Percentiles rank a stretch among this genome's conserved stretches.
phyloP scores from a whole-genome alignment of 148 eudicot species.

The Oxyria digyna region DNA sequence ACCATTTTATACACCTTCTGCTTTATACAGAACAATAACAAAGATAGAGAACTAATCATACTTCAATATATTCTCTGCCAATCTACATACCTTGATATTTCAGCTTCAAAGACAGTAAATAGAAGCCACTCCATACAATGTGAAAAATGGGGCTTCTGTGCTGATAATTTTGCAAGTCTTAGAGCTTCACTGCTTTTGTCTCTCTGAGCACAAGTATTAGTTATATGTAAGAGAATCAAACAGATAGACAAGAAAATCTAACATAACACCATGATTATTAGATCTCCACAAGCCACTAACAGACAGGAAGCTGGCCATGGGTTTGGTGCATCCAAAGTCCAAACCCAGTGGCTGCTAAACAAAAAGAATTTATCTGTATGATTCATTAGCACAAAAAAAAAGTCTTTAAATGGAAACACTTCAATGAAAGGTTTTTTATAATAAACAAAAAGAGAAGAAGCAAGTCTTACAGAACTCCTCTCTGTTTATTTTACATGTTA shows the following conservation, averaged over 20 bases:
- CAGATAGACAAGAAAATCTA: conserved; percentile 3
- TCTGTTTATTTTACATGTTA: background rate
- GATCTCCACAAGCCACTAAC: background rate
- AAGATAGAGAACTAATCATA: background rate
- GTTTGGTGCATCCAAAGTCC: background rate
- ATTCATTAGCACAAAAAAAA: background rate
- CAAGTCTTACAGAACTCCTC: background rate
- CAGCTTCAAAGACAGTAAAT: conserved; percentile 96
- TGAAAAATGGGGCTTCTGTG: conserved; percentile 92
- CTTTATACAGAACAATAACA: background rate
- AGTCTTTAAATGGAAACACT: background rate
- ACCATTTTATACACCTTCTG: background rate
- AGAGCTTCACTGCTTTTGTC: conserved; percentile 93
- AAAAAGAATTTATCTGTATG: background rate
- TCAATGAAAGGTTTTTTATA: background rate
- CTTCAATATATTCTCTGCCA: background rate
- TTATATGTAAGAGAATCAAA: background rate
- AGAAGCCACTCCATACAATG: conserved; percentile 99
- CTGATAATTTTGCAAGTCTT: conserved; percentile 74
- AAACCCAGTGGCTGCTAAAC: background rate
- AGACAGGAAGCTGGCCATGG: background rate
- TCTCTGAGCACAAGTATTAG: conserved; percentile 32
- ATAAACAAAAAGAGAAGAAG: background rate
- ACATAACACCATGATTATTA: background rate
- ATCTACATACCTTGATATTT: conserved; percentile 65